Evolutionary conservation across 2,329 filamentous ascomycete genomes (phyloP).

Genomic region (Neopestalotiopsis rosae): DNA sequence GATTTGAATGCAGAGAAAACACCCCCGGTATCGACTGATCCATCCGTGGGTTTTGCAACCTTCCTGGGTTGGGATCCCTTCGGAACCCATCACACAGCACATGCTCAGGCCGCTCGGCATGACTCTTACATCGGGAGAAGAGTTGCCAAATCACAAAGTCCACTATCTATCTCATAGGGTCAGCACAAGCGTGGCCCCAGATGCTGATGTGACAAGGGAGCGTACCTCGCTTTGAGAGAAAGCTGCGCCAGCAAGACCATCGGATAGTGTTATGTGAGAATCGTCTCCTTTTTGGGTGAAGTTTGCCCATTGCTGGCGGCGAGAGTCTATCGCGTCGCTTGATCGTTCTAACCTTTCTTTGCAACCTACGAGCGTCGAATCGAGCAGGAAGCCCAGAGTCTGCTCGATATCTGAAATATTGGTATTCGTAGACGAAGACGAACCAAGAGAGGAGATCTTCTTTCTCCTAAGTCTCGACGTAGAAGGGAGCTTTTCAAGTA

Average conservation of each 20-base stretch:
- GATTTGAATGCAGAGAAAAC: constrained; percentile 68
- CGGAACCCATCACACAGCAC: constrained; percentile 85
- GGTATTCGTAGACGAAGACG: constrained; percentile 22
- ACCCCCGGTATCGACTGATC: constrained; percentile 66
- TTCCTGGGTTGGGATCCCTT: constrained; percentile 41
- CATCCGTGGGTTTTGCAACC: constrained; percentile 32
- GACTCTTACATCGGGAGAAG: constrained; percentile 63
- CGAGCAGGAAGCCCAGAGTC: constrained; percentile 64
- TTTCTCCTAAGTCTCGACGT: constrained; percentile 67
- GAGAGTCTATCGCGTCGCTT: constrained; percentile 39
- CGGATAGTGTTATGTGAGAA: constrained; percentile 58
- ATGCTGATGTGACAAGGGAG: constrained; percentile 13
- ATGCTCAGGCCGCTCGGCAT: constrained; percentile 66
- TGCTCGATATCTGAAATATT: constrained; percentile 40
- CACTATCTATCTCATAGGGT: constrained; percentile 60
- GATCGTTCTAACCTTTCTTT: constrained; percentile 38
- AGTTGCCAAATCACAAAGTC: constrained; percentile 80
- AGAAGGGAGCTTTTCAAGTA: constrained; percentile 69
- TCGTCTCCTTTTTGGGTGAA: constrained; percentile 70
- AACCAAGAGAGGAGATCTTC: constrained; percentile 57
- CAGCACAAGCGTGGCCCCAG: constrained; percentile 15
- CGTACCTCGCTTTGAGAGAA: constrained; percentile 70
- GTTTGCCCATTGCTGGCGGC: constrained; percentile 60
- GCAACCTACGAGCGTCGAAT: constrained; percentile 69
- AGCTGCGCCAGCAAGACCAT: constrained; percentile 46